Percentiles rank a stretch among this genome's conserved stretches.
These are phyloP conservation scores for Suhomyces bribrorum DNA, from an alignment of 1,139 yeast genomes.

Conservation along the genomic window DNA sequence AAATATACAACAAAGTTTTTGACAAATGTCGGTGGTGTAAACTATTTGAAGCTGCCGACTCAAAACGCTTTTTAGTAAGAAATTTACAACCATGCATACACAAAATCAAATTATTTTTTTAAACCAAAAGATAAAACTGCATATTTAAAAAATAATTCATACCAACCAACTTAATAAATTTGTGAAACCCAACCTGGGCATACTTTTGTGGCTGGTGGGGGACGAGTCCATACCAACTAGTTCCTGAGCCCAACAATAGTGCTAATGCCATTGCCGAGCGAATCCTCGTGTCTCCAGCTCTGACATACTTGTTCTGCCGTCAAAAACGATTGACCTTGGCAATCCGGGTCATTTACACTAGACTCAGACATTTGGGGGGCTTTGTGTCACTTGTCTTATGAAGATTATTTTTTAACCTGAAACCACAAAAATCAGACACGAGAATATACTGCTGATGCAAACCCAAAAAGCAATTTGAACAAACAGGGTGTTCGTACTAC, in stretches of 20 bases:
- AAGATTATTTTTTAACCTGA: background rate
- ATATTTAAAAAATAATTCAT: too few relatives aligned
- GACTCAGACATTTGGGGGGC: background rate
- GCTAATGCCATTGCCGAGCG: too few relatives aligned
- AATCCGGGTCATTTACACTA: background rate
- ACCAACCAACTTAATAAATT: too few relatives aligned
- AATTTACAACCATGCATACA: constrained; percentile 7
- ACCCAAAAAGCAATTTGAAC: constrained; percentile 7
- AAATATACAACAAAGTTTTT: constrained; percentile 8
- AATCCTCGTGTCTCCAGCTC: too few relatives aligned
- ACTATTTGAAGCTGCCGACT: constrained; percentile 6
- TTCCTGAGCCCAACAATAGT: too few relatives aligned
- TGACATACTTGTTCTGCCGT: too few relatives aligned
- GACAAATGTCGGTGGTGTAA: constrained; percentile 11
- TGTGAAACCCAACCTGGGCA: too few relatives aligned
- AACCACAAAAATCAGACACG: constrained; percentile 5
- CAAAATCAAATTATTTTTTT: constrained; percentile 2
- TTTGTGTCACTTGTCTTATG: background rate
- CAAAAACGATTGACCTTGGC: too few relatives aligned
- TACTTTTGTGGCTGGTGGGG: too few relatives aligned
- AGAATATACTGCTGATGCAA: constrained; percentile 4
- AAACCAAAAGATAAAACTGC: background rate
- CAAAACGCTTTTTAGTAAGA: constrained; percentile 9
- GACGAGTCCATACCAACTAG: too few relatives aligned
- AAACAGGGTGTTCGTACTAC: background rate